Evolutionary conservation across 176 grass and related monocot genomes (phyloP).

Genomic region (Raddia distichophylla): DNA sequence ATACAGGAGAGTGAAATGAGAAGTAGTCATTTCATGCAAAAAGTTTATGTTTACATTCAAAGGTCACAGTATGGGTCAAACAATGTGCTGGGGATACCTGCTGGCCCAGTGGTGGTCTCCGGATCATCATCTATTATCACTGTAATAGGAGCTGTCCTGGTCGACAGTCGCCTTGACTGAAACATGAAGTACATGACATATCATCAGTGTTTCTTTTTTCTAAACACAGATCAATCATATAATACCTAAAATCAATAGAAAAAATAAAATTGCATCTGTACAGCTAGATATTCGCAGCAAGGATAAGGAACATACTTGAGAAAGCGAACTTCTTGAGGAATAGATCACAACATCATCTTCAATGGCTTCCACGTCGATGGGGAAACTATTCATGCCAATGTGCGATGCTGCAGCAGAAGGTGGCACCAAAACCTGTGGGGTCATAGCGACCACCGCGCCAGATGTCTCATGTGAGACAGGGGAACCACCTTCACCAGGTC

Average conservation of each 20-base stretch:
- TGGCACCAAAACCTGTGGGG: constrained; percentile 19
- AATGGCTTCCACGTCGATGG: constrained; percentile 59
- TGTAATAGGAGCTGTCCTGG: constrained; percentile 40
- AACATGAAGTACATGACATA: constrained; percentile 12
- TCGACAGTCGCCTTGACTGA: constrained; percentile 50
- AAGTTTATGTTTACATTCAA: constrained; percentile 3
- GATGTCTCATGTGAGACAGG: constrained; percentile 21
- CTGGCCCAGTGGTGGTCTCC: constrained; percentile 48
- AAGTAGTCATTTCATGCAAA: constrained; percentile 19
- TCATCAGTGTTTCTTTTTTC: background rate
- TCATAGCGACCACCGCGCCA: background rate
- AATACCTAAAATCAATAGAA: background rate
- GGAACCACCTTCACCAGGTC: background rate
- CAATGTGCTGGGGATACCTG: constrained; percentile 55
- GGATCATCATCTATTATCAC: constrained; percentile 92
- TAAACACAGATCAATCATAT: constrained; percentile 14
- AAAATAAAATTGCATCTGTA: background rate
- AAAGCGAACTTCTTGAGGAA: constrained; percentile 47
- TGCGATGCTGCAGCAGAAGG: constrained; percentile 11
- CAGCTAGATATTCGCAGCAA: constrained; percentile 30
- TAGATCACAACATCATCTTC: constrained; percentile 74
- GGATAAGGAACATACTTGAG: constrained; percentile 53
- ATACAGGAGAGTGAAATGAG: background rate
- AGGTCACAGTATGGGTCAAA: constrained; percentile 13
- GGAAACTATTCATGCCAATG: constrained; percentile 46